A percentile compares a stretch with the other conserved stretches of the same genome.
phyloP scores from a whole-genome alignment of 129 eudicot genomes.

The Flaveria trinervia region DNA sequence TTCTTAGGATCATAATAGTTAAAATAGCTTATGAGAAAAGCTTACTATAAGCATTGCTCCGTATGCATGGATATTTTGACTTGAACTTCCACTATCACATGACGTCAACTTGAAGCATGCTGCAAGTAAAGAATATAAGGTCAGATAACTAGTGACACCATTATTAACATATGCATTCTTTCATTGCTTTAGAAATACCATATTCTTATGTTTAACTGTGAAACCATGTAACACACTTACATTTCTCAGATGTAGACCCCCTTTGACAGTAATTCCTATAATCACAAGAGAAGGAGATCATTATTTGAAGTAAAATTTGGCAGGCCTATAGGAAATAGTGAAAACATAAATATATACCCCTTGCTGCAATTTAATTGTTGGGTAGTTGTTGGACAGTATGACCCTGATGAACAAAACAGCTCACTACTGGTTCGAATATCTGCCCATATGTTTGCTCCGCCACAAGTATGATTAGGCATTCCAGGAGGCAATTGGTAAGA shows the following conservation, averaged over 20 bases:
- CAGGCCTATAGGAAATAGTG: constrained; percentile 1
- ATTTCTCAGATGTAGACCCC: constrained; percentile 77
- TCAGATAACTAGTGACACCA: neutral
- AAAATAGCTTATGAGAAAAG: constrained; percentile 21
- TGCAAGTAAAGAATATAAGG: constrained; percentile 41
- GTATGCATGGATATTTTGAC: constrained; percentile 89
- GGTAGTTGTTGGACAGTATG: constrained; percentile 79
- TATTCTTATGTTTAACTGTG: neutral
- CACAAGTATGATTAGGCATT: constrained; percentile 79
- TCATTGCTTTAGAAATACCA: constrained; percentile 7
- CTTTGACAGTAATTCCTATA: constrained; percentile 78
- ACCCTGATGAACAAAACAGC: constrained; percentile 83
- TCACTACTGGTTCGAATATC: constrained; percentile 64
- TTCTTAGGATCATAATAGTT: neutral
- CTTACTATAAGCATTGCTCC: constrained; percentile 93
- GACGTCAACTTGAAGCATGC: constrained; percentile 89
- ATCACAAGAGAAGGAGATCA: constrained; percentile 24
- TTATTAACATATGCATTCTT: constrained; percentile 5
- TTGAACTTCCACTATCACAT: constrained; percentile 57
- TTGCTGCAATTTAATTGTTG: constrained; percentile 51
- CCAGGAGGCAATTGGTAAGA: constrained; percentile 77
- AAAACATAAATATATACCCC: constrained; percentile 55
- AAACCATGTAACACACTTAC: constrained; percentile 49
- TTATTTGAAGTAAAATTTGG: constrained; percentile 16
- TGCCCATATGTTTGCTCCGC: constrained; percentile 93